Base-by-base conservation (phyloP, 78 protist species). In the Dictyostelium intermedium region DNA sequence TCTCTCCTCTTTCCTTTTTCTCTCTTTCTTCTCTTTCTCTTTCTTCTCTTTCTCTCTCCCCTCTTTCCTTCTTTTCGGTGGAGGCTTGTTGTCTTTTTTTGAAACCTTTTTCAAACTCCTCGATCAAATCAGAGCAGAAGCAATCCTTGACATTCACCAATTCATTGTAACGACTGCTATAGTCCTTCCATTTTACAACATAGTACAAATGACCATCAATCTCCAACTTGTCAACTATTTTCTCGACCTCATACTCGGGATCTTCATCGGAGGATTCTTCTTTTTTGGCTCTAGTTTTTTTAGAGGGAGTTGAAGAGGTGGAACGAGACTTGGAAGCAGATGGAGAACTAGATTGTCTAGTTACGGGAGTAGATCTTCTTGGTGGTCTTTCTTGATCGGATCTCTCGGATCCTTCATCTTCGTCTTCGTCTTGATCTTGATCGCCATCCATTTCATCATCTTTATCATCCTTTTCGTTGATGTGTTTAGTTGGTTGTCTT, bases 131-230 rank as follows among this genome's bases (percentile, higher is more conserved):
- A 2, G 13, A 7, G 23, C 94, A 89, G 50, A 50, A 18, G 25
- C 94, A 89, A 13, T 89, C 23, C 2, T 18, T 30, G 30, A 37
- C 82, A 25, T 13, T 18, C 32, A 83, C 82, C n/a, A 11, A 30
- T 50, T 23, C n/a, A 63, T 89, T 79, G 34, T 16, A 3, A 0
- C 1, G 13, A 9, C 11, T 13, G 5, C 32, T 34, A 50, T 43
- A 82, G 8, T 72, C 74, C 32, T 89, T 89, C 94, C 94, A 89
- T 45, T 76, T 30, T 9, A 89, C 10, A 3, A 69, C 50, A 35
- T 81, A 89, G 20, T 89, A 53, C 6, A 18, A 16, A 1, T 43
- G 11, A 0, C 85, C 85, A 25, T 78, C 73, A 8, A 39, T 34
- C 63, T n/a, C 56, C 6, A 63, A 39, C 41, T 39, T 69, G 34